These are phyloP conservation scores for Calamus simplicifolius DNA, from an alignment of 176 grass and related monocot species.

Conservation along the genomic window DNA sequence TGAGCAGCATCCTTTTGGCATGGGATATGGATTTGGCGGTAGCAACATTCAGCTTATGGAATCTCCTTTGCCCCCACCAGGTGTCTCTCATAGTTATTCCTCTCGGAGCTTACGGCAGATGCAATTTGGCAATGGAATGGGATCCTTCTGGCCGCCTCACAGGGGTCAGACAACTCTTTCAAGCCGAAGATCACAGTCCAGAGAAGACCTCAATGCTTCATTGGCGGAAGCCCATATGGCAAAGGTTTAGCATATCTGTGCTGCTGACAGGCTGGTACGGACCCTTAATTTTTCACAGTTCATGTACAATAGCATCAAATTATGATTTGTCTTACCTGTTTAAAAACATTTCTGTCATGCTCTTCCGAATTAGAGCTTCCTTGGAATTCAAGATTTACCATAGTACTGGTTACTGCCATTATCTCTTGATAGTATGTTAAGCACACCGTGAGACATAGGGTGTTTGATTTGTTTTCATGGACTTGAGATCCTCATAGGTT, in stretches of 20 bases:
- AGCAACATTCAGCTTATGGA: slow-evolving; percentile 65
- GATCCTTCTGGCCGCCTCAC: slow-evolving; percentile 38
- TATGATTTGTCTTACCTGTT: no score
- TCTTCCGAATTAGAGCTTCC: no score
- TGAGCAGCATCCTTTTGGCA: slow-evolving; percentile 71
- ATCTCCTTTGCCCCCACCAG: slow-evolving; percentile 54
- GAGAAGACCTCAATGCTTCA: slow-evolving; percentile 85
- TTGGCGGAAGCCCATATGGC: slow-evolving; percentile 62
- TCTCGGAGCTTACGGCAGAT: slow-evolving; percentile 93
- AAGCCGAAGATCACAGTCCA: slow-evolving; percentile 84
- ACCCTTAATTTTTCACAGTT: not conserved
- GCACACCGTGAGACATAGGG: no score
- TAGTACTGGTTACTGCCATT: no score
- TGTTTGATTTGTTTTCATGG: no score
- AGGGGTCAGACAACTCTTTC: slow-evolving; percentile 82
- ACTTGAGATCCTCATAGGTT: no score
- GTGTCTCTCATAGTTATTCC: slow-evolving; percentile 82
- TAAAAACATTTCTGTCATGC: no score
- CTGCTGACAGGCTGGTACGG: not conserved
- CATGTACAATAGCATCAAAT: no score
- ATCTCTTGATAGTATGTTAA: no score
- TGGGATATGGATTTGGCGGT: slow-evolving; percentile 58
- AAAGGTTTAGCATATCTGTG: slow-evolving; percentile 45
- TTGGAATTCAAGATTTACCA: no score
- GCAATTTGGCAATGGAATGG: slow-evolving; percentile 57